Conservation (phyloP, 345 rosid species). For the Capsella bursapastoris region DNA sequence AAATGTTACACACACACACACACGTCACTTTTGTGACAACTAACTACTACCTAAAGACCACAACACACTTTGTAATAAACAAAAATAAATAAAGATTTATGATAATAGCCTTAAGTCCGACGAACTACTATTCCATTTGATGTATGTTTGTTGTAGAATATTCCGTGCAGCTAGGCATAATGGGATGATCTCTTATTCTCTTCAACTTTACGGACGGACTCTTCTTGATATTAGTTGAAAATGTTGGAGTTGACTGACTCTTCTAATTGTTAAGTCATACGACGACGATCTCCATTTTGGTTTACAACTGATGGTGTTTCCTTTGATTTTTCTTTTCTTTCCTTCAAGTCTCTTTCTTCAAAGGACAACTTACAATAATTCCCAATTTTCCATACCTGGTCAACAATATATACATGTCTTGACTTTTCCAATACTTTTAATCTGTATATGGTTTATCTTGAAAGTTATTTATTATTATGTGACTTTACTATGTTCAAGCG, state of each 20-base stretch:
- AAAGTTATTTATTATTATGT: background rate
- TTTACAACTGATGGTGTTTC: background rate
- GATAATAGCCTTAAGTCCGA: background rate
- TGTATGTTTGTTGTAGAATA: no score
- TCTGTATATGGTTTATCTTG: background rate
- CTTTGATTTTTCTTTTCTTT: background rate
- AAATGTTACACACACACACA: conserved; percentile 32
- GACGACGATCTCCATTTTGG: no score
- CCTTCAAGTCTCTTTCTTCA: background rate
- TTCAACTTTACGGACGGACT: no score
- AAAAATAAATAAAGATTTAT: background rate
- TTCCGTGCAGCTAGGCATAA: no score
- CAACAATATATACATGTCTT: background rate
- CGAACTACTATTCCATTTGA: background rate
- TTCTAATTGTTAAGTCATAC: no score
- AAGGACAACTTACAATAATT: background rate
- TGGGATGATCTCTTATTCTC: no score
- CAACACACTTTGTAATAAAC: background rate
- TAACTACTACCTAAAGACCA: background rate
- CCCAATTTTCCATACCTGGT: background rate
- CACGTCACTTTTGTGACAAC: conserved; percentile 1
- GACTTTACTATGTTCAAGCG: conserved; percentile 5
- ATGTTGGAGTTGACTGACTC: no score
- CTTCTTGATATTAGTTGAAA: no score
- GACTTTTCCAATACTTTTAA: background rate